A percentile compares a stretch with the other conserved stretches of the same genome.
Conservation (phyloP, 169 alveolate genomes). For the Eimeria brunetti region DNA sequence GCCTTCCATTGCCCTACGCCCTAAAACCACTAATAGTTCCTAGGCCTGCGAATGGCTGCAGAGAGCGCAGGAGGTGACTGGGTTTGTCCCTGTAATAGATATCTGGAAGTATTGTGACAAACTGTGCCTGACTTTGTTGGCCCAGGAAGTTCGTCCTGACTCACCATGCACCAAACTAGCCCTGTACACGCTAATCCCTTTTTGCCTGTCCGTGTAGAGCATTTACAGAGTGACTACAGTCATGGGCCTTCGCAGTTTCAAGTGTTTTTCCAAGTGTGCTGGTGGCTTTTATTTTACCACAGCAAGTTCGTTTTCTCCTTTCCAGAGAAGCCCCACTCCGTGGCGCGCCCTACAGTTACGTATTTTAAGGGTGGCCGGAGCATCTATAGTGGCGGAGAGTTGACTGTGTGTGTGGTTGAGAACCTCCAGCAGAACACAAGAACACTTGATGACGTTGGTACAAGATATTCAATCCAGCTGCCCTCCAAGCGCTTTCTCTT, state of each 20-base stretch:
- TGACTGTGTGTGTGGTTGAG: background rate
- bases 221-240: background rate
- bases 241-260: background rate
- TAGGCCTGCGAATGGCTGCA: background rate
- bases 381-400: background rate
- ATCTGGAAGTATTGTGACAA: background rate
- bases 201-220: background rate
- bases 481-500: background rate
- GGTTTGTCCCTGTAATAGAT: background rate
- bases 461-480: background rate
- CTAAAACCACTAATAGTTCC: background rate
- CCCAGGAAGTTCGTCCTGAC: conserved; percentile 19
- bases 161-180: background rate
- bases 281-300: background rate
- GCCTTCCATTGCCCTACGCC: background rate
- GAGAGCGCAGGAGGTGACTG: too few relatives aligned
- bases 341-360: background rate
- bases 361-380: background rate
- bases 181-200: background rate
- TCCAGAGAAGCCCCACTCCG: background rate
- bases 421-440: background rate
- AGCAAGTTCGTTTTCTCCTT: background rate
- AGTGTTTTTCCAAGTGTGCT: background rate
- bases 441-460: background rate
- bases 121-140: background rate